Evolutionary conservation across 179 eudicot species (phyloP).

Genomic region (Spinacia oleracea): DNA sequence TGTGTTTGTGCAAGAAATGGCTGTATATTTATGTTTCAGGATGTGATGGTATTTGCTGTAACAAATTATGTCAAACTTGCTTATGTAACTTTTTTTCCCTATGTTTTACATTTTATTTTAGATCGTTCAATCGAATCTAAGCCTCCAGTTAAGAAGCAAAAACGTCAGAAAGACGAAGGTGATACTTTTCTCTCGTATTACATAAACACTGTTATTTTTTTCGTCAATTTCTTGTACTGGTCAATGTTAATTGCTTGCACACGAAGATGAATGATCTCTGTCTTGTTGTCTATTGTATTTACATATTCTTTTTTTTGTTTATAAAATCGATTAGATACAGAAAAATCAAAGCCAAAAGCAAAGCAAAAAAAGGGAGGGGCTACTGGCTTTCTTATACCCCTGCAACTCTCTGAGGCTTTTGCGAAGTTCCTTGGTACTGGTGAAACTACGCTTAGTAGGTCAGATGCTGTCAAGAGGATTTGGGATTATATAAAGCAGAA

Average conservation of each 20-base stretch:
- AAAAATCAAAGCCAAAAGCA: conserved; percentile 53
- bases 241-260: neutral
- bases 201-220: too few relatives aligned
- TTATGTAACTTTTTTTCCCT: neutral
- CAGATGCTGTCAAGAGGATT: conserved; percentile 76
- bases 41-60: neutral
- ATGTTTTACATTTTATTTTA: conserved; percentile 21
- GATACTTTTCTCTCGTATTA: conserved; percentile 7
- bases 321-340: conserved; percentile 39
- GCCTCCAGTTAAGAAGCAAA: conserved; percentile 56
- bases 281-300: conserved; percentile 10
- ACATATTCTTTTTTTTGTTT: conserved; percentile 6
- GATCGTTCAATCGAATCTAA: conserved; percentile 45
- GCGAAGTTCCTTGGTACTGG: conserved; percentile 85
- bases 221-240: neutral
- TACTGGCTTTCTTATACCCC: conserved; percentile 62
- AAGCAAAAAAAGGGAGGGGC: conserved; percentile 64
- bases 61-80: too few relatives aligned
- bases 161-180: conserved; percentile 61
- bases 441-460: conserved; percentile 65
- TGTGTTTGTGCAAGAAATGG: neutral
- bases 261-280: neutral
- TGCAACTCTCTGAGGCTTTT: conserved; percentile 76
- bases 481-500: conserved; percentile 88
- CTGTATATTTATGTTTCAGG: neutral